These are phyloP conservation scores for Monilinia vaccinii-corymbosi DNA, from an alignment of 2,329 filamentous ascomycete genomes.

Conservation along the genomic window DNA sequence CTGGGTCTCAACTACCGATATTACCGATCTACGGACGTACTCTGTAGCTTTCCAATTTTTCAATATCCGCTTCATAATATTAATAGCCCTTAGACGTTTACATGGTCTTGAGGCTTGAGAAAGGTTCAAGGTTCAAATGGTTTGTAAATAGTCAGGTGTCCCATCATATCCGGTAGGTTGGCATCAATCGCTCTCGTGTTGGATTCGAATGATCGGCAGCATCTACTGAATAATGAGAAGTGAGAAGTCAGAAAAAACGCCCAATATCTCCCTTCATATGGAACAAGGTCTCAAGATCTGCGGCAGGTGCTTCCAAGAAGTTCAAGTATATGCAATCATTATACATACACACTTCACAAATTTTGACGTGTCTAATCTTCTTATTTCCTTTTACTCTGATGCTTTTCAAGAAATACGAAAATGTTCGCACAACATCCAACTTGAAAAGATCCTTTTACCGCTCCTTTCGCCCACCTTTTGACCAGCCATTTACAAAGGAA, in stretches of 20 bases:
- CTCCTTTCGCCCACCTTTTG: constrained; percentile 10
- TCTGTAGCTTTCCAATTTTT: background rate
- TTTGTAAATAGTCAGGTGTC: background rate
- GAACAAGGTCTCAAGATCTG: constrained; percentile 1
- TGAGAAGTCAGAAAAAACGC: background rate
- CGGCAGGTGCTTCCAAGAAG: no score
- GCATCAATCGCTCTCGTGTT: constrained; percentile 1
- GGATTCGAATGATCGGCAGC: constrained; percentile 5
- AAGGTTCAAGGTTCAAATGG: background rate
- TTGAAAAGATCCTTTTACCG: constrained; percentile 5
- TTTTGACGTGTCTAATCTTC: background rate
- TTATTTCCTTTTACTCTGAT: background rate
- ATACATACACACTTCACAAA: background rate
- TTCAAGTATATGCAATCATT: background rate
- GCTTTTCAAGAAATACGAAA: background rate
- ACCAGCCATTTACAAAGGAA: constrained; percentile 7
- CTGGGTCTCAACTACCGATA: background rate
- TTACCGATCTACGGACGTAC: constrained; percentile 1
- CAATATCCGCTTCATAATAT: constrained; percentile 5
- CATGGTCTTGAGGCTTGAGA: no score
- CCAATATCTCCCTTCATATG: background rate
- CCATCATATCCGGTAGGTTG: background rate
- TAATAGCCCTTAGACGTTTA: background rate
- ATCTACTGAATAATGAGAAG: background rate
- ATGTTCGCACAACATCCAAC: background rate